Conservation (phyloP, 768 basidiomycete species). For the Arthromyces matolae region DNA sequence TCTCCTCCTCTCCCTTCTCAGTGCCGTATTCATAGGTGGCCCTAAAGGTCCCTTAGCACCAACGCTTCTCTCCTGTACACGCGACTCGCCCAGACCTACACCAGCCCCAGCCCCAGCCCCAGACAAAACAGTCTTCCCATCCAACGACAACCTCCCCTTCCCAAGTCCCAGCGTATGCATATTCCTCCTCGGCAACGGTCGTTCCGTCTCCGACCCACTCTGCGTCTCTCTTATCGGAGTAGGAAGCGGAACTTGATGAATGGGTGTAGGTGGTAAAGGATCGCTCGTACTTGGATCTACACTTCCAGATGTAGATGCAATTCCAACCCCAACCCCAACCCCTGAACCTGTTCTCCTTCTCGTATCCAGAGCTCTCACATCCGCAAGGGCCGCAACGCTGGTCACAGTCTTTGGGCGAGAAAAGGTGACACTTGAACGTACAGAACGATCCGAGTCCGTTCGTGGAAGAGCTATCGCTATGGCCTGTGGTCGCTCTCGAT, state of each 20-base stretch:
- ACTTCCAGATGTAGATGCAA: slow-evolving; percentile 13
- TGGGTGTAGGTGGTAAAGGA: slow-evolving; percentile 1
- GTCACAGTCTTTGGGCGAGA: slow-evolving; percentile 54
- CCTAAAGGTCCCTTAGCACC: slow-evolving; percentile 24
- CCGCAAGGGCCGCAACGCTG: slow-evolving; percentile 48
- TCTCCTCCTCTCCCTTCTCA: slow-evolving; percentile 37
- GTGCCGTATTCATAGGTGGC: slow-evolving; percentile 12
- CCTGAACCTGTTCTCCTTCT: slow-evolving; percentile 28
- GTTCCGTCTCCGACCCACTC: slow-evolving; percentile 45
- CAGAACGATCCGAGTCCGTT: slow-evolving; percentile 44
- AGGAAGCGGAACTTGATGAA: slow-evolving; percentile 14
- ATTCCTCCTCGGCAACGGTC: slow-evolving; percentile 38
- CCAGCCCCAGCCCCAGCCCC: slow-evolving; percentile 1
- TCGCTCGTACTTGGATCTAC: slow-evolving; percentile 21
- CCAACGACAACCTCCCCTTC: slow-evolving; percentile 41
- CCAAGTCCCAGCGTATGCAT: slow-evolving; percentile 36
- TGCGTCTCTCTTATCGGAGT: slow-evolving; percentile 16
- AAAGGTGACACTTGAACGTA: slow-evolving; percentile 54
- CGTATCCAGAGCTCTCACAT: slow-evolving; percentile 50
- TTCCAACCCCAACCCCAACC: too few relatives aligned
- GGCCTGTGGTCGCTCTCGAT: too few relatives aligned
- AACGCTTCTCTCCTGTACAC: slow-evolving; percentile 40
- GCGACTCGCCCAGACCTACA: slow-evolving; percentile 25
- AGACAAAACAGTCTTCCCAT: slow-evolving; percentile 27
- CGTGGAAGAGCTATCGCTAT: slow-evolving; percentile 35